A percentile compares a stretch with the other conserved stretches of the same genome.
Conservation (phyloP, 441 rosid species). For the Bocquillonia castaneifolia region DNA sequence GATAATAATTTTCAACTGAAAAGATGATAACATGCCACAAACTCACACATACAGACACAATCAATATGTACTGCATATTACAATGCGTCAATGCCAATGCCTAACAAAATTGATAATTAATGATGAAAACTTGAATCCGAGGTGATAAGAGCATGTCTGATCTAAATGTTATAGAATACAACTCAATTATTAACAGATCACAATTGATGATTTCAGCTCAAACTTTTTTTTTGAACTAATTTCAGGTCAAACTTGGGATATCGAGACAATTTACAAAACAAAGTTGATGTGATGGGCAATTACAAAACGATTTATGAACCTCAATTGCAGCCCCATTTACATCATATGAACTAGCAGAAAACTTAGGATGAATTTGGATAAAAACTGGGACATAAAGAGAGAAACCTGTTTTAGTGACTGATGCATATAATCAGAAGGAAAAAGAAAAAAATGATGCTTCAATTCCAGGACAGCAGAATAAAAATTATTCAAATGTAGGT, state of each 20-base stretch:
- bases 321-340: neutral
- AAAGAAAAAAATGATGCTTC: neutral
- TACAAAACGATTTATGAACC: neutral
- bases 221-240: too few species aligned
- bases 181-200: neutral
- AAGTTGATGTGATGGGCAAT: neutral
- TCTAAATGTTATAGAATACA: neutral
- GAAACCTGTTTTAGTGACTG: too few species aligned
- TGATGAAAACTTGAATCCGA: neutral
- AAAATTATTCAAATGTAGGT: neutral
- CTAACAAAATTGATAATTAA: neutral
- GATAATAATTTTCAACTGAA: neutral
- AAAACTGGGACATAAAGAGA: neutral
- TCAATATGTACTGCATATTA: neutral
- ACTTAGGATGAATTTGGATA: neutral
- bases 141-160: neutral
- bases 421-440: neutral
- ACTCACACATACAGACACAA: neutral
- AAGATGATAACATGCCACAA: neutral
- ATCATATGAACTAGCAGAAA: neutral
- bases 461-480: neutral
- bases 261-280: neutral
- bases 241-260: neutral
- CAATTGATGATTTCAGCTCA: too few species aligned
- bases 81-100: neutral